These are phyloP conservation scores for Coemansia sp. DNA, from an alignment of 192 early-diverging fungal species.

Conservation along the genomic window DNA sequence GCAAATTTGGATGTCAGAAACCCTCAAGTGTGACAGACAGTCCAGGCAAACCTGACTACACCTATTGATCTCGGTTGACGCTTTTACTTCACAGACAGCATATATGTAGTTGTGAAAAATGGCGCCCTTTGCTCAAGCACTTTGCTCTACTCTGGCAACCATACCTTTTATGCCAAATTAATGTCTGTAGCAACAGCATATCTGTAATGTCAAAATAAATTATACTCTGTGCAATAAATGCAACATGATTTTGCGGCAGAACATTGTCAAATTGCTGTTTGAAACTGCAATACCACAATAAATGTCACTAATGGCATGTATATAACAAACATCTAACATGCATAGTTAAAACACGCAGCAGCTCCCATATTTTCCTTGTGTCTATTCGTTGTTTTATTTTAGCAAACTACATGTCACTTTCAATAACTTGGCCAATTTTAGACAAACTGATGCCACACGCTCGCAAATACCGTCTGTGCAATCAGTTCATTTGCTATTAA, in stretches of 20 bases:
- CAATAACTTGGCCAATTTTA: background rate
- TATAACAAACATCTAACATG: too few relatives aligned
- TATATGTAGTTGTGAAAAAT: background rate
- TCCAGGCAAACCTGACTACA: background rate
- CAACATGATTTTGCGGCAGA: constrained; percentile 43
- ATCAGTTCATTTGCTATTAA: too few relatives aligned
- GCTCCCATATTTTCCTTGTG: too few relatives aligned
- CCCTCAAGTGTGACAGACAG: background rate
- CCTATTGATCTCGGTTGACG: background rate
- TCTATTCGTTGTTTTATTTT: too few relatives aligned
- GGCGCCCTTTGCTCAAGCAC: background rate
- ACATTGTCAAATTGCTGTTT: constrained; percentile 6
- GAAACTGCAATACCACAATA: too few relatives aligned
- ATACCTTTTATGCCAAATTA: background rate
- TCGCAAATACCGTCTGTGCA: too few relatives aligned
- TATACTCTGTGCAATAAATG: background rate
- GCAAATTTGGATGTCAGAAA: background rate
- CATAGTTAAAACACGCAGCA: too few relatives aligned
- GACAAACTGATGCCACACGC: background rate
- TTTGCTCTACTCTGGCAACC: background rate
- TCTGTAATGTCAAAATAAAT: background rate
- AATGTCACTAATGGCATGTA: too few relatives aligned
- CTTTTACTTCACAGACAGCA: background rate
- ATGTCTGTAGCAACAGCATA: background rate
- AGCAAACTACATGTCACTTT: too few relatives aligned